Evolutionary conservation across 768 basidiomycete genomes (phyloP), one percentile per base, ranked within the genome.

Genomic region (Termitomyces sp.): DNA sequence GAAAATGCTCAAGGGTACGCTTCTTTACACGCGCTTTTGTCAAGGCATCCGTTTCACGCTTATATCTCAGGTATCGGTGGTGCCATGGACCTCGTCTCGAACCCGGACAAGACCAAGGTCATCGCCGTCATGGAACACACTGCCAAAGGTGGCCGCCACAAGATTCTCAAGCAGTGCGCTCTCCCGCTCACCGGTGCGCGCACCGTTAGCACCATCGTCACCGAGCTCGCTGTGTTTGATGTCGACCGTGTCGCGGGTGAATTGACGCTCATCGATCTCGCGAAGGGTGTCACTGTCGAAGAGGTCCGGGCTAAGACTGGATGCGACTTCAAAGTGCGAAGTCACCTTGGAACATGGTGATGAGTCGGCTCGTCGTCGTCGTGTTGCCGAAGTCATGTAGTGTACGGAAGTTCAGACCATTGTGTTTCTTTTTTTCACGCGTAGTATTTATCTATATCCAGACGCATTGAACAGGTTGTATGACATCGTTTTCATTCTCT

Each of bases 11-110:
- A 92, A 90, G 78, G 89, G 88, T 82, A 62, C 13, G 62, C 56
- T 44, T 48, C 20, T 47, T 47, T 51, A 24, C 16, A 48, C 31
- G 18, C 5, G 20, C 44, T 36, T 46, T 45, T 41, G 4, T 24
- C 24, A 39, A 16, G 20, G 16, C 15, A 49, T 52, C 1, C 49
- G 28, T 15, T 13, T 50, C 47, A 56, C 56, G 24, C 55, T 39
- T 24, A 49, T 16, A 20, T n/a, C 57, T 56, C 66, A 88, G 91
- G 92, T 42, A 95, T 97, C 68, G 95, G 95, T 13, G 95, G 94
- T 51, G 94, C 94, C 12, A 95, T 95, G 93, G 94, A 96, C 69
- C 84, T 95, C 49, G 93, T 94, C 57, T 96, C 94, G 58, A 97
- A 96, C 74, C 95, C 94, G 1, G 93, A 96, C 72, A 87, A 88